Evolutionary conservation across 2,329 filamentous ascomycete species (phyloP), one percentile per base, ranked within the genome.

Genomic region (Cordyceps pruinosa): DNA sequence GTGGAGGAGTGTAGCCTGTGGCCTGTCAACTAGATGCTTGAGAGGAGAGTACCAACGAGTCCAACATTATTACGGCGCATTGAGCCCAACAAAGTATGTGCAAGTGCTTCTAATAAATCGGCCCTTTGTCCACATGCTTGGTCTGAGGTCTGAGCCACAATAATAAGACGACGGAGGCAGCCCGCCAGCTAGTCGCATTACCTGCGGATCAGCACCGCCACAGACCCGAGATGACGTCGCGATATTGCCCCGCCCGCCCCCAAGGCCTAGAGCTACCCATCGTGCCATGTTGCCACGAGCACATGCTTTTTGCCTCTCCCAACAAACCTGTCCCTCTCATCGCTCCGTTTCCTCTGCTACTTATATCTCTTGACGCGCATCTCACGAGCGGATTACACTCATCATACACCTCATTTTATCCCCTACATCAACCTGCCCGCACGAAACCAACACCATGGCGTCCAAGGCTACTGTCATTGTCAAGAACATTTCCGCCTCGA

Each of bases 401-500:
- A 37, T 39, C 12, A 30, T 13, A 26, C n/a, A 23, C 28, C 19
- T 12, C 8, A 30, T 25, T 41, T 58, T 28, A 47, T 3, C 15
- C 26, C 42, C 25, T 53, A 25, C 26, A 52, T 47, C 30, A 42
- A 37, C 53, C 26, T 54, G 48, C 49, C 45, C 35, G 39, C 59
- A 49, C 48, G n/a, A 58, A 59, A n/a, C 45, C 46, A 51, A 57
- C 70, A 78, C 41, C 62, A 85, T 85, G 82, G 75, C 81, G 66
- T 71, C 75, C 66, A 82, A 76, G 66, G 66, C 71, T 54, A 93
- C 88, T 51, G 90, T 97, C 62, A 78, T 92, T 76, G 92, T 97
- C 68, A 88, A 89, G 76, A 92, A 94, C 77, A 96, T 99, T 75
- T 85, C 89, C 65, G 71, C 79, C 61, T 76, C 86, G 71, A 97